phyloP scores from a whole-genome alignment of 2,329 filamentous ascomycete species.

The Fusarium sp. region DNA sequence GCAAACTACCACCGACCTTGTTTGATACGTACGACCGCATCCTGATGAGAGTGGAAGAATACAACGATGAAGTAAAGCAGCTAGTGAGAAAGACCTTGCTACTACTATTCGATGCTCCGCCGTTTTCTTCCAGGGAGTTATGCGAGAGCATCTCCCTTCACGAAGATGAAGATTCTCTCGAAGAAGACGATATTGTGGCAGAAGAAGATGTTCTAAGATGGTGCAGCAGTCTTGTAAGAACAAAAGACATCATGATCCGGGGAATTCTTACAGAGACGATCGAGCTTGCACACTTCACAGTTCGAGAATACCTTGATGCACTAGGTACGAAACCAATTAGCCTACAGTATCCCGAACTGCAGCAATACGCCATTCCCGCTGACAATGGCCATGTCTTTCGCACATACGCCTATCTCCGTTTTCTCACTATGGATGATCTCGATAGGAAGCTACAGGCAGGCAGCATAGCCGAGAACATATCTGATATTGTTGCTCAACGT shows the following conservation, averaged over 20 bases:
- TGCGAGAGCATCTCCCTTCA: conserved; percentile 12
- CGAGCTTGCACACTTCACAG: conserved; percentile 33
- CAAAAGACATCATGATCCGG: rapidly evolving
- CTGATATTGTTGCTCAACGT: rapidly evolving
- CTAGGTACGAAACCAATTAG: rapidly evolving
- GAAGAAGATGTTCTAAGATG: conserved; percentile 4
- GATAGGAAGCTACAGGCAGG: neutral
- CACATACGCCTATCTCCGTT: neutral
- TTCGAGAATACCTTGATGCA: conserved; percentile 22
- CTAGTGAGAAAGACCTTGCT: conserved; percentile 23
- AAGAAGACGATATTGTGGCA: neutral
- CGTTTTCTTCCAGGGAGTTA: neutral
- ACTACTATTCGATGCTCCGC: rapidly evolving
- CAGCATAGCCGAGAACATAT: rapidly evolving
- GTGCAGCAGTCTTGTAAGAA: conserved; percentile 27
- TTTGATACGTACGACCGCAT: conserved; percentile 26
- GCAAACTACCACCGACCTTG: neutral
- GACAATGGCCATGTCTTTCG: no score
- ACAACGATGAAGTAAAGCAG: neutral
- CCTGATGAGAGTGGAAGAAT: neutral
- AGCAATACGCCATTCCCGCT: neutral
- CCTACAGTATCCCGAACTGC: neutral
- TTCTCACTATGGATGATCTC: neutral
- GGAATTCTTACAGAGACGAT: neutral
- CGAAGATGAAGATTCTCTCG: neutral